Percentiles rank a stretch among this genome's conserved stretches.
Evolutionary conservation across 345 rosid species (phyloP).

Genomic region (Jatropha curcas): DNA sequence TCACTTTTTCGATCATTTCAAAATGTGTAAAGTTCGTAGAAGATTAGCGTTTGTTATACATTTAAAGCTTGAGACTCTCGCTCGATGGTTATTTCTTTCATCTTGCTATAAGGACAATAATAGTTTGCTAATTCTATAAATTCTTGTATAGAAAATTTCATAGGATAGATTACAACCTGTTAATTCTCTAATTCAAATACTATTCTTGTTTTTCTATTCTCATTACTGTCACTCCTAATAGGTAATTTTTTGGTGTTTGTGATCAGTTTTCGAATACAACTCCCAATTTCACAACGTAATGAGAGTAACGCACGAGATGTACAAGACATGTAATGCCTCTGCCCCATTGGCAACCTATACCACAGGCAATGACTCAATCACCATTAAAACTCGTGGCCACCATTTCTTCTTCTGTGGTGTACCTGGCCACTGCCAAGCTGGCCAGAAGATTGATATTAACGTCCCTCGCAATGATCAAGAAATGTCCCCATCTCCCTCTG

Average conservation of each 20-base stretch:
- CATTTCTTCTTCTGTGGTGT: slow-evolving; percentile 90
- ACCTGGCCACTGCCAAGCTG: slow-evolving; percentile 86
- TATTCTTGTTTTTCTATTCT: no score
- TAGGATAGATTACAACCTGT: no score
- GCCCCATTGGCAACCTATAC: slow-evolving; percentile 82
- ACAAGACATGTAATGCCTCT: slow-evolving; percentile 68
- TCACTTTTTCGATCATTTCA: no score
- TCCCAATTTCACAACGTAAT: slow-evolving; percentile 89
- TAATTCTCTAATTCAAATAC: no score
- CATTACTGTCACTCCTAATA: no score
- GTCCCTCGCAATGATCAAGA: slow-evolving; percentile 38
- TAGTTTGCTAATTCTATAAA: no score
- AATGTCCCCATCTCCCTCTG: slow-evolving; percentile 40
- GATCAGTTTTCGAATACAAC: slow-evolving; percentile 69
- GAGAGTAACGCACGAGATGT: slow-evolving; percentile 79
- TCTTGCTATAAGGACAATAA: no score
- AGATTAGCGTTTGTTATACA: no score
- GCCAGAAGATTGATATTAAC: slow-evolving; percentile 89
- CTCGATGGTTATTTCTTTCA: no score
- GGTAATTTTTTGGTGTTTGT: neutral
- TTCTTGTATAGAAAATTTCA: no score
- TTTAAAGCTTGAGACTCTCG: no score
- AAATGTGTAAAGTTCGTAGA: no score
- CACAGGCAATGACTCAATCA: slow-evolving; percentile 84
- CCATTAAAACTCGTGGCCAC: slow-evolving; percentile 68